These are phyloP conservation scores for Rhizophora apiculata DNA, from an alignment of 345 rosid species.

Conservation along the genomic window DNA sequence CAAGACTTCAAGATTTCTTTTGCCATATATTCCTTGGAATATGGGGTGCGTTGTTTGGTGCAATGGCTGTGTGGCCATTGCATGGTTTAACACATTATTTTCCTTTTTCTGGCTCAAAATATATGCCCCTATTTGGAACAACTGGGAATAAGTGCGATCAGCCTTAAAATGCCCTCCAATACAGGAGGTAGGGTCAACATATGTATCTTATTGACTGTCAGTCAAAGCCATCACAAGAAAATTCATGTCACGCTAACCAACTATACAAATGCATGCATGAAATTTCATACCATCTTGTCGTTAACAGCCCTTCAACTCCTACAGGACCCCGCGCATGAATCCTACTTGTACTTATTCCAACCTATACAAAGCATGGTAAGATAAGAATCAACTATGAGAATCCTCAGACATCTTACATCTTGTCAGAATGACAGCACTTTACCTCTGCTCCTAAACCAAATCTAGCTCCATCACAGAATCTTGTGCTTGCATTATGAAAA, in stretches of 20 bases:
- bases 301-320: conserved; percentile 92
- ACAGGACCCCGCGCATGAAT: conserved; percentile 99
- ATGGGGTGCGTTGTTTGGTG: too few relatives aligned
- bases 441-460: conserved; percentile 99
- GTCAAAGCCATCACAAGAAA: too few relatives aligned
- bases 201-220: too few relatives aligned
- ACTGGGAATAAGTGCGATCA: too few relatives aligned
- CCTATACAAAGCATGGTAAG: conserved; percentile 36
- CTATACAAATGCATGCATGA: neutral
- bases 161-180: too few relatives aligned
- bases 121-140: too few relatives aligned
- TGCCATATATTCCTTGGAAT: too few relatives aligned
- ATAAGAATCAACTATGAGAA: conserved; percentile 8
- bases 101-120: too few relatives aligned
- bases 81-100: too few relatives aligned
- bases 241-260: neutral
- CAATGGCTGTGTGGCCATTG: too few relatives aligned
- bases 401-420: neutral
- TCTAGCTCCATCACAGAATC: conserved; percentile 96
- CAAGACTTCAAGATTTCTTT: too few relatives aligned
- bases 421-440: conserved; percentile 12
- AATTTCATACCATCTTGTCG: conserved; percentile 78
- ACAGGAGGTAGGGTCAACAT: too few relatives aligned
- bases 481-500: conserved; percentile 94
- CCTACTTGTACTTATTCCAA: conserved; percentile 94